Evolutionary conservation across 2,329 filamentous ascomycete species (phyloP), one percentile per base, ranked within the genome.

Genomic region (Fusarium citri): DNA sequence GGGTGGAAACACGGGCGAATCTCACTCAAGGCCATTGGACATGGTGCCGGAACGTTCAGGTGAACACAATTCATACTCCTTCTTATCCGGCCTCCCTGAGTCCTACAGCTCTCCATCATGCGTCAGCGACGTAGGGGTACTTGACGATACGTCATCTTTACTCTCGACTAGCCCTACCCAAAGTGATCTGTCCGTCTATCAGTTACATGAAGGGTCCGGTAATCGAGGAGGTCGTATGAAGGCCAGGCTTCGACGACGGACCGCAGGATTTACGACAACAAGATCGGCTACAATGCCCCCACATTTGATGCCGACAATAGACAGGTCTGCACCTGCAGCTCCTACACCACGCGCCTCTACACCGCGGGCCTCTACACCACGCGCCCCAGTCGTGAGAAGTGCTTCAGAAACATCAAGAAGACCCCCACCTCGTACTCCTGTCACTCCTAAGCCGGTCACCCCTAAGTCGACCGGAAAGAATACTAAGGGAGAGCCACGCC

Each of bases 121-220:
- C 12, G 57, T 49, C 4, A 68, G 31, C 28, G 63, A 58, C 22
- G 26, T 26, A 25, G 50, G 46, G 6, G 25, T 22, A 10, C 47
- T 43, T n/a, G 31, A 69, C 15, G 56, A 58, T 14, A 58, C 45
- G 34, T 64, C 66, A 10, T 53, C 66, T 26, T 22, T 56, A 20
- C 50, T 55, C 22, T 68, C 59, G 26, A 57, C 59, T 25, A 61
- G 59, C 16, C 59, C 69, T 25, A 40, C 51, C 5, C 47, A 67
- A 40, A 65, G 65, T 23, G 68, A 68, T 14, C 8, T 41, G 20
- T 55, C 58, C 1, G 22, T 66, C 4, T 75, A 70, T 28, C 73
- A 78, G 47, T 60, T 80, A 4, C 77, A 79, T 34, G 78, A 79
- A 51, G 78, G 78, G 16, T 76, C 73, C 15, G 77, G 77, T 16